Evolutionary conservation across 257 asterid genomes (phyloP), one percentile per base, ranked within the genome.

Genomic region (Plantago major): DNA sequence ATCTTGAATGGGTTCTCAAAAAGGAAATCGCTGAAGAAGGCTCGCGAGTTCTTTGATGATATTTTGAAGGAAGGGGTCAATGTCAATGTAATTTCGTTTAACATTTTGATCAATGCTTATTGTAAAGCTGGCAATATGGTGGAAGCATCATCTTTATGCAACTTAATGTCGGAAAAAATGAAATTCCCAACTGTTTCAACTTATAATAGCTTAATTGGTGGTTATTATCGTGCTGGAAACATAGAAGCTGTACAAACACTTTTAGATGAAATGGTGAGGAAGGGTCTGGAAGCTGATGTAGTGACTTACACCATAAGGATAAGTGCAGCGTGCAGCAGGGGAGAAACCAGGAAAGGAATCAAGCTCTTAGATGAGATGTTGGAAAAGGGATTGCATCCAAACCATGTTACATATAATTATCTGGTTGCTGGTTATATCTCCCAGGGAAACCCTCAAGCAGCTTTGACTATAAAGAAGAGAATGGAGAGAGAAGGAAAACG

Each of bases 401-500:
- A 77, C 65, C 97, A 82, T 47, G 50, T 92, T 60, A 86, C 89
- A 6, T 92, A 89, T 67, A 92, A 89, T 65, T 70, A 75, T 59
- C 51, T 86, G 73, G 76, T 92, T 66, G 79, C 72, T 68, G 96
- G 97, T 45, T 89, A 84, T 63, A 82, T 85, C 77, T 68, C 61
- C 60, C 89, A 83, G 62, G 82, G 89, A 68, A 86, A 83, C 69
- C 74, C 76, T 15, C 74, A 33, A 37, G 94, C 81, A 43, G 95
- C 95, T 67, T 71, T 83, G 73, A 60, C 78, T 33, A 33, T 92
- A 73, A 89, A 76, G 81, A 83, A 77, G 70, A 81, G 87, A 75
- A 86, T 89, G 97, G 93, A 84, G 79, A 92, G 78, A 66, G 96
- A 82, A 64, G 89, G 97, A 46, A 92, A 77, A 55, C 69, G 76